Conservation (phyloP, 805 yeast species). For the Kazachstania taianensis region DNA sequence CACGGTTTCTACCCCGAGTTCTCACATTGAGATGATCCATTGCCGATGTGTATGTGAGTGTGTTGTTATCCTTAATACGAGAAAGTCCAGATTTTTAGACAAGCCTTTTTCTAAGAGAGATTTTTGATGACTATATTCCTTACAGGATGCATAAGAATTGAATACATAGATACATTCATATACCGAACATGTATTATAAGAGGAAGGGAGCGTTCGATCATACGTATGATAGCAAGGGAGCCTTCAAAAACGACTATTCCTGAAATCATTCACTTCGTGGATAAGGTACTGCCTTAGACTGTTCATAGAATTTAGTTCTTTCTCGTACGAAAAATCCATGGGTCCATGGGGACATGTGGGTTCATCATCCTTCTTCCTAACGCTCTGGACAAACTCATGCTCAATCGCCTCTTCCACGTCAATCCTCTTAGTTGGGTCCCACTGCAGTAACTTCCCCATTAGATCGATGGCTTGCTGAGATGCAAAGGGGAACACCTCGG, state of each 20-base stretch:
- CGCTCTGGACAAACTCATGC: constrained; percentile 44
- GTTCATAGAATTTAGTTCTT: constrained; percentile 28
- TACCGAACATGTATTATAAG: too few species aligned
- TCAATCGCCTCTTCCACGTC: constrained; percentile 46
- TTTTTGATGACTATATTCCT: too few species aligned
- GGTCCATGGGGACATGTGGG: constrained; percentile 35
- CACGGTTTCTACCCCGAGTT: constrained; percentile 21
- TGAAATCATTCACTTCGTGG: constrained; percentile 46
- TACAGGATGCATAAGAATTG: too few species aligned
- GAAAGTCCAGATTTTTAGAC: too few species aligned
- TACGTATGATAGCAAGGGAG: too few species aligned
- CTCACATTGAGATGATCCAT: constrained; percentile 16
- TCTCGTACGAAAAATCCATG: constrained; percentile 66
- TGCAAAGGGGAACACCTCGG: constrained; percentile 52
- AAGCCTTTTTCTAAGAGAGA: too few species aligned
- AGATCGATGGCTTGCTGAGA: constrained; percentile 41
- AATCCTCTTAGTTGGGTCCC: constrained; percentile 51
- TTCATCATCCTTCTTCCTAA: constrained; percentile 50
- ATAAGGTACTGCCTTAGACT: constrained; percentile 40
- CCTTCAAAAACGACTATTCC: constrained; percentile 12
- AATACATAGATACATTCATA: too few species aligned
- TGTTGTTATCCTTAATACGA: too few species aligned
- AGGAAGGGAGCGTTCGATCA: too few species aligned
- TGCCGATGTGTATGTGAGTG: too few species aligned
- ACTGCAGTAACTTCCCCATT: constrained; percentile 44